Percentiles rank a stretch among this genome's conserved stretches.
phyloP scores from a whole-genome alignment of 2,329 filamentous ascomycete species.

The Cordyceps militaris region DNA sequence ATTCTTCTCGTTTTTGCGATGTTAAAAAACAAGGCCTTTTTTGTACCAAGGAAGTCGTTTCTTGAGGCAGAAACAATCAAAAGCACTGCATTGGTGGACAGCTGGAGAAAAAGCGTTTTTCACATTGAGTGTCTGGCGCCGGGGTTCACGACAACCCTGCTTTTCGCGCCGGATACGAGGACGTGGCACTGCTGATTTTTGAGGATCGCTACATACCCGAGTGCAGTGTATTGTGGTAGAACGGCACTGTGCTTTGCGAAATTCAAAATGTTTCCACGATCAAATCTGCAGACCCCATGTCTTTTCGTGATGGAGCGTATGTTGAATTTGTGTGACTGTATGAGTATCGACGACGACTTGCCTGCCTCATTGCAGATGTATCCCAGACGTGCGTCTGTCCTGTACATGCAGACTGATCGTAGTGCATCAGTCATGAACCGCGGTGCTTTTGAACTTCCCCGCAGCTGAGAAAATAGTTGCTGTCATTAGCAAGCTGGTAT shows the following conservation, averaged over 20 bases:
- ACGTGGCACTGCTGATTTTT: slow-evolving; percentile 53
- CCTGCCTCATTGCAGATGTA: not conserved
- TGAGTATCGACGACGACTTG: slow-evolving; percentile 4
- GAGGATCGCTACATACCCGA: slow-evolving; percentile 57
- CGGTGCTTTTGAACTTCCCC: too few species aligned
- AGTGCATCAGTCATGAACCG: too few species aligned
- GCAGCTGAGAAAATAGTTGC: too few species aligned
- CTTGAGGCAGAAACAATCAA: slow-evolving; percentile 32
- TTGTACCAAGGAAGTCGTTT: slow-evolving; percentile 40
- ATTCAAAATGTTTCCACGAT: slow-evolving; percentile 34
- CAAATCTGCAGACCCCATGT: slow-evolving; percentile 1
- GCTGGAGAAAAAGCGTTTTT: slow-evolving; percentile 49
- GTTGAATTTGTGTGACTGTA: slow-evolving; percentile 3
- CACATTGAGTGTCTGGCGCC: slow-evolving; percentile 45
- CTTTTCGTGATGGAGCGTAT: slow-evolving; percentile 6
- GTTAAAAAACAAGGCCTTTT: slow-evolving; percentile 23
- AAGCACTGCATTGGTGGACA: slow-evolving; percentile 49
- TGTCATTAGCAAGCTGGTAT: too few species aligned
- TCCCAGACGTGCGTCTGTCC: not conserved
- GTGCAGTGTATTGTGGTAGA: slow-evolving; percentile 40
- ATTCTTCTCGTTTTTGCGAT: slow-evolving; percentile 40
- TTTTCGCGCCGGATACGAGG: slow-evolving; percentile 38
- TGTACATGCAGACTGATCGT: too few species aligned
- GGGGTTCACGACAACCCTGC: slow-evolving; percentile 27
- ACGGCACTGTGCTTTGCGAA: slow-evolving; percentile 52